These are phyloP conservation scores for Botryotinia globosa DNA, from an alignment of 2,329 filamentous ascomycete genomes.

Conservation along the genomic window DNA sequence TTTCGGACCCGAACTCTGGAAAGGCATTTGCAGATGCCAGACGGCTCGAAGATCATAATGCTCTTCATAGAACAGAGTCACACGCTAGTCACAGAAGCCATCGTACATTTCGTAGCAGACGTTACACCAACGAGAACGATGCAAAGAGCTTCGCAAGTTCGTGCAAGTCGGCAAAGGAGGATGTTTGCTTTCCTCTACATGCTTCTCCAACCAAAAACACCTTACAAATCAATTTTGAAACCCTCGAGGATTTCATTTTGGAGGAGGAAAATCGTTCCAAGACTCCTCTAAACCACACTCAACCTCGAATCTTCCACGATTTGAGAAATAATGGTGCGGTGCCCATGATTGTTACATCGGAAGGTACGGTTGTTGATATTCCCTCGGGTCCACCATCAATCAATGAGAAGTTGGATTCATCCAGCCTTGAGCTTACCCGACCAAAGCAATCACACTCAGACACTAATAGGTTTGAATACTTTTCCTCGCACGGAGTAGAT, in stretches of 20 bases:
- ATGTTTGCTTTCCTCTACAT: slow-evolving; percentile 82
- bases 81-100: slow-evolving; percentile 61
- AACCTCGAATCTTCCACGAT: slow-evolving; percentile 37
- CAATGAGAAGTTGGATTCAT: slow-evolving; percentile 53
- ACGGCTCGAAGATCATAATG: slow-evolving; percentile 61
- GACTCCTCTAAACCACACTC: slow-evolving; percentile 35
- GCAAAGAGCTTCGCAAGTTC: slow-evolving; percentile 59
- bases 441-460: slow-evolving; percentile 48
- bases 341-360: slow-evolving; percentile 42
- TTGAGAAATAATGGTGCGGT: slow-evolving; percentile 30
- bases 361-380: slow-evolving; percentile 57
- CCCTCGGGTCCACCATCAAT: slow-evolving; percentile 47
- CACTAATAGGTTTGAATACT: slow-evolving; percentile 88
- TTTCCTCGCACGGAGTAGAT: slow-evolving; percentile 90
- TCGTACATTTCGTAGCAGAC: slow-evolving; percentile 53
- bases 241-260: slow-evolving; percentile 85
- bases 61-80: slow-evolving; percentile 68
- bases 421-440: slow-evolving; percentile 28
- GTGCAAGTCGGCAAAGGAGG: slow-evolving; percentile 74
- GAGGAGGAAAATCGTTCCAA: slow-evolving; percentile 53
- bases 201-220: slow-evolving; percentile 68
- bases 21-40: slow-evolving; percentile 91
- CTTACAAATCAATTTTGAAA: slow-evolving; percentile 87
- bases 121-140: slow-evolving; percentile 61
- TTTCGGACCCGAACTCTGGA: slow-evolving; percentile 73